A percentile compares a stretch with the other conserved stretches of the same genome.
These are phyloP conservation scores for Galerina marginata DNA, from an alignment of 768 basidiomycete genomes.

Conservation along the genomic window DNA sequence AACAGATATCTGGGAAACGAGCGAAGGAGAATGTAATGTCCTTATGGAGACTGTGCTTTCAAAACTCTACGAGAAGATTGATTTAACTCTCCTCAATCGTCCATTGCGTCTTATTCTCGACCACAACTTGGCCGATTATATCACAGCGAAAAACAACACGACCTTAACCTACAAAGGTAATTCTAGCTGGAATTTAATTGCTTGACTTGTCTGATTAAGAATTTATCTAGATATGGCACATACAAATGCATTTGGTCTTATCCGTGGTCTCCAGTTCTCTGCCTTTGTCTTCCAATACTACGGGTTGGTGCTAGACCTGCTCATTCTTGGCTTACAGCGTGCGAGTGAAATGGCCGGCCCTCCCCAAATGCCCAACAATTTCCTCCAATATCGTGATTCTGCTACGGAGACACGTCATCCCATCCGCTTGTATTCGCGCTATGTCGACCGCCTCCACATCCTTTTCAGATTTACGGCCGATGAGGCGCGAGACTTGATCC, in stretches of 20 bases:
- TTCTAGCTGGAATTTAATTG: background rate
- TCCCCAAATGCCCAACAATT: conserved; percentile 96
- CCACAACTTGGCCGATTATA: conserved; percentile 98
- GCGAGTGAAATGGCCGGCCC: conserved; percentile 99
- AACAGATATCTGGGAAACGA: conserved; percentile 98
- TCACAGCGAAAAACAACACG: conserved; percentile 98
- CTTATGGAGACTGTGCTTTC: conserved; percentile 99
- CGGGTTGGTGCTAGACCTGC: conserved; percentile 91
- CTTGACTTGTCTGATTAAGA: conserved; percentile 2
- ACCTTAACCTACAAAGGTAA: conserved; percentile 86
- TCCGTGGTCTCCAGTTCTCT: conserved; percentile 97
- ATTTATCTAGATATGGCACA: conserved; percentile 81
- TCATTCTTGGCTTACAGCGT: conserved; percentile 96
- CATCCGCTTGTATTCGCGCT: conserved; percentile 97
- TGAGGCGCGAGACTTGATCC: conserved; percentile 96
- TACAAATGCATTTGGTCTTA: conserved; percentile 96
- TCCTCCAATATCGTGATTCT: conserved; percentile 95
- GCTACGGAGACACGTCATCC: conserved; percentile 96
- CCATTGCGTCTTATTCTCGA: conserved; percentile 95
- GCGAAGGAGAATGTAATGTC: conserved; percentile 97
- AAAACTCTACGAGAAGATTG: conserved; percentile 99
- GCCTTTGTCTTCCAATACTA: conserved; percentile 99
- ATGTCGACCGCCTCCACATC: conserved; percentile 93
- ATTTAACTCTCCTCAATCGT: conserved; percentile 93
- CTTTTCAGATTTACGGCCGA: conserved; percentile 98